Evolutionary conservation across 1,284 basidiomycete species (phyloP), one percentile per base, ranked within the genome.

Genomic region (Trametes pubescens): DNA sequence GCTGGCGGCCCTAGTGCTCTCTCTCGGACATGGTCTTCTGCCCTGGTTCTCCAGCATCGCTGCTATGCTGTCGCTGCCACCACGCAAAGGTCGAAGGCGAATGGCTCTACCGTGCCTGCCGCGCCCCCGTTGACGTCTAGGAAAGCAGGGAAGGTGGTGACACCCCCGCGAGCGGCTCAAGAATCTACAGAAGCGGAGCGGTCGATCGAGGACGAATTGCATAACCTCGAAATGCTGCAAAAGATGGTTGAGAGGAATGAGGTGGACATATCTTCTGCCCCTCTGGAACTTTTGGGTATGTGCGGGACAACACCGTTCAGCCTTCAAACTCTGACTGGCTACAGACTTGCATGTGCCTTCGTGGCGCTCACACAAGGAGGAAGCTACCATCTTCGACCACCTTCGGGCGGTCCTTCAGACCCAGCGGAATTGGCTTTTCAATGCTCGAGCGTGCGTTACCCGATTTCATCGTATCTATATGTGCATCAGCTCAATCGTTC

Each of bases 311-410:
- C 8, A 14, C 29, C 3, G 16, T 16, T 11, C 24, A 14, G n/a
- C 6, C 2, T 16, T 9, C 8, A 8, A 43, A 61, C 38, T 1
- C 16, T 37, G n/a, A 48, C 24, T 6, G 11, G 24, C 2, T 6
- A 1, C 56, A 79, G 78, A 79, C 51, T 44, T 79, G 22, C 72
- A 74, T 38, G 70, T 79, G 11, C 77, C 77, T 1, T 64, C 65
- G 3, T 70, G 65, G 61, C 66, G 48, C 14, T 73, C 74, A 14
- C 43, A 53, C 16, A 67, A 69, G 49, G 59, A 71, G 34, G 60
- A 67, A 38, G 71, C 73, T 11, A 71, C 73, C 1, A 16, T 77
- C 2, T 26, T 59, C 9, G 76, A 77, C 53, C 74, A 74, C 34
- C 9, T 71, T 4, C 40, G 60, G 8, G 59, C 71, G 0, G 34